Evolutionary conservation across 2,329 filamentous ascomycete genomes (phyloP).

Genomic region (Verticillium nubilum): DNA sequence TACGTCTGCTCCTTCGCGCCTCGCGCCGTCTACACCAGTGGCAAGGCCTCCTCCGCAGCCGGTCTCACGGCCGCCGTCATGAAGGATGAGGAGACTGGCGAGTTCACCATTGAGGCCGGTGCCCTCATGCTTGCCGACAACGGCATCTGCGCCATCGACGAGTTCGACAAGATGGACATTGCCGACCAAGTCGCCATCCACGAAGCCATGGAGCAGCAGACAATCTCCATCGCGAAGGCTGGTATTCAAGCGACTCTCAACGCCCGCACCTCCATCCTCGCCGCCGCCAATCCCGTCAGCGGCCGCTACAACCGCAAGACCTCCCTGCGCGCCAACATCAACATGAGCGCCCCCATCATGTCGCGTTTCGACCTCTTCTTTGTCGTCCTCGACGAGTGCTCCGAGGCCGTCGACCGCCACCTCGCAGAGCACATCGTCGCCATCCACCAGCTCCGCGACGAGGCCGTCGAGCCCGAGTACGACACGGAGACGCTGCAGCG

Average conservation of each 20-base stretch:
- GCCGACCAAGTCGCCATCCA: slow-evolving; percentile 96
- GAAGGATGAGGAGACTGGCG: slow-evolving; percentile 96
- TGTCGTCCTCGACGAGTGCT: slow-evolving; percentile 93
- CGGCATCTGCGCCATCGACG: slow-evolving; percentile 95
- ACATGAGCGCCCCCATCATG: slow-evolving; percentile 99
- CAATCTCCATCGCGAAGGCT: slow-evolving; percentile 96
- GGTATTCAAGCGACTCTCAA: slow-evolving; percentile 98
- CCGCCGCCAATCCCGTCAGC: slow-evolving; percentile 91
- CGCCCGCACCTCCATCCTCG: slow-evolving; percentile 89
- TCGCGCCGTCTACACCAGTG: slow-evolving; percentile 93
- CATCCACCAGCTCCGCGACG: slow-evolving; percentile 88
- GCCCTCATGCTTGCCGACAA: slow-evolving; percentile 97
- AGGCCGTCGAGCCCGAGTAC: slow-evolving; percentile 86
- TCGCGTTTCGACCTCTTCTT: slow-evolving; percentile 99
- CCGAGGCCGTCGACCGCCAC: slow-evolving; percentile 84
- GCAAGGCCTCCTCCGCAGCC: slow-evolving; percentile 93
- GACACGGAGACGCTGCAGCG: slow-evolving; percentile 94
- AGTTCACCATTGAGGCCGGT: slow-evolving; percentile 97
- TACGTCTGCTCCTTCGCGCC: slow-evolving; percentile 97
- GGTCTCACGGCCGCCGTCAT: slow-evolving; percentile 96
- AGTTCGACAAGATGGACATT: slow-evolving; percentile 99
- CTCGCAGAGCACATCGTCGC: slow-evolving; percentile 92
- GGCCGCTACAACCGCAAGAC: slow-evolving; percentile 97
- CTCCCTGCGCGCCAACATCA: slow-evolving; percentile 89
- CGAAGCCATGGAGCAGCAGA: slow-evolving; percentile 99